Evolutionary conservation across 2,329 filamentous ascomycete species (phyloP), one percentile per base, ranked within the genome.

Genomic region (Venturia carpophila): DNA sequence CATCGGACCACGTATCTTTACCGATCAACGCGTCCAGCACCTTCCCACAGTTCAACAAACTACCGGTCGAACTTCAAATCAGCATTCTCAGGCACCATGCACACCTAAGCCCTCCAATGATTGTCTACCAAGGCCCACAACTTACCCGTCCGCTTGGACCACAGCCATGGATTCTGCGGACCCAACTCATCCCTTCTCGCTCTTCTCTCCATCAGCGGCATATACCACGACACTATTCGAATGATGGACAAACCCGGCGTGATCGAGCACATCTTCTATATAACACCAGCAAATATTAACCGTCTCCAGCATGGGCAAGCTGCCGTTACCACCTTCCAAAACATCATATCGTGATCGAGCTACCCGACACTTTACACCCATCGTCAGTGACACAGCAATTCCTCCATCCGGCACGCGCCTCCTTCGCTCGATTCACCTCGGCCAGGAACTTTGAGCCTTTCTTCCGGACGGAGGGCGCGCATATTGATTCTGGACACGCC

Each of bases 121-220:
- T 9, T 7, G 6, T 37, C 10, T 37, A 37, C 5, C 2, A 19
- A 34, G 49, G 49, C 15, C 49, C 13, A 3, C 6, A 37, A 4
- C 27, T 56, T 11, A 17, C 49, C 19, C 15, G 13, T 13, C 1
- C 30, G 19, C 24, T 34, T 5, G 49, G 49, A 17, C 49, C 30
- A 17, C 49, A 56, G 17, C 49, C 49, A n/a, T n/a, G n/a, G n/a
- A 34, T 56, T 56, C 27, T 56, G 49, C 49, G 49, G 49, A 17
- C 30, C 45, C 6, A 56, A 56, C n/a, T 34, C 49, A 2, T 13
- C 49, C 15, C 49, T 15, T 34, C 10, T 30, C 1, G 4, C 21
- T 30, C 6, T 55, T 24, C 49, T 55, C 27, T 15, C 3, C 21
- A 55, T 17, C 10, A 17, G 21, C 1, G 5, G 30, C 2, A 27